A percentile compares a stretch with the other conserved stretches of the same genome.
Conservation (phyloP, 257 asterid genomes). For the Agastache rugosa region DNA sequence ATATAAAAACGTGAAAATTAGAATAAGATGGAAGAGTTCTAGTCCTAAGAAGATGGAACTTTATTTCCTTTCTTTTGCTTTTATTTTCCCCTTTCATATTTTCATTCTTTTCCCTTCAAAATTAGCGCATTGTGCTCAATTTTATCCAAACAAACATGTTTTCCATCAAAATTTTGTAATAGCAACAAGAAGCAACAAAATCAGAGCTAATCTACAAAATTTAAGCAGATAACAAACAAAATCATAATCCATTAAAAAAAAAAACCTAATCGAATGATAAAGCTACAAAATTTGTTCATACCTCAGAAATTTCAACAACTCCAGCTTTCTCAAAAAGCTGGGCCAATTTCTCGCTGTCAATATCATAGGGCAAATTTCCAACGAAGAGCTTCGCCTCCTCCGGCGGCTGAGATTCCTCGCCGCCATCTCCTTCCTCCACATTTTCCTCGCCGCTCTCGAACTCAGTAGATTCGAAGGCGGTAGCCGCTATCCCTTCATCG, state of each 20-base stretch:
- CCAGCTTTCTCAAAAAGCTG: conserved; percentile 76
- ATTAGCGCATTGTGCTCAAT: neutral
- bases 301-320: conserved; percentile 88
- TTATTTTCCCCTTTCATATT: neutral
- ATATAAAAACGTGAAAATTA: neutral
- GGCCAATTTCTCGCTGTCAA: conserved; percentile 73
- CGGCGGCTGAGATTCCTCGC: conserved; percentile 54
- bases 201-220: neutral
- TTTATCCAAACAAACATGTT: neutral
- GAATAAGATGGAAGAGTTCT: neutral
- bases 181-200: neutral
- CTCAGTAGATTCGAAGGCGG: conserved; percentile 12
- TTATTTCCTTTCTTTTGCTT: neutral
- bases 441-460: conserved; percentile 36
- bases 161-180: neutral
- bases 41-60: neutral
- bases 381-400: conserved; percentile 85
- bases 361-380: conserved; percentile 81
- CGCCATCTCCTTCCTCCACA: conserved; percentile 38
- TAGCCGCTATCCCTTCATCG: conserved; percentile 27
- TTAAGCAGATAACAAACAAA: neutral
- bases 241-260: neutral
- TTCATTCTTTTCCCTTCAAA: neutral
- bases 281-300: conserved; percentile 22
- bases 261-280: neutral